A percentile compares a stretch with the other conserved stretches of the same genome.
Conservation (phyloP, 805 yeast species). For the Teunomyces gatunensis region DNA sequence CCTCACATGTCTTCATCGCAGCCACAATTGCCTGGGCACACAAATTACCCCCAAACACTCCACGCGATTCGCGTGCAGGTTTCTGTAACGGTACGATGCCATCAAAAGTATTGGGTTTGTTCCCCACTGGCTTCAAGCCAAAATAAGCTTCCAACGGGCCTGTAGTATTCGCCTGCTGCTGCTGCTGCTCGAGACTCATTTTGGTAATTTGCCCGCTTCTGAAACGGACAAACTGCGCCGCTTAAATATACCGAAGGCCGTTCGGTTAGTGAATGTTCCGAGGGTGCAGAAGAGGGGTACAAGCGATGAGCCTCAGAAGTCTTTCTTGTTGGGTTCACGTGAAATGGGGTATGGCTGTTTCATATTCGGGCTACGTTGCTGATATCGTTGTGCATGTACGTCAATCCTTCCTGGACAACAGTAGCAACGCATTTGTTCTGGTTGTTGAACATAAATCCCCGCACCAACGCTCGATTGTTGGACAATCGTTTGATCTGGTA, state of each 20-base stretch:
- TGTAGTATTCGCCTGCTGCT: too few species aligned
- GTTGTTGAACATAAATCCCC: constrained; percentile 35
- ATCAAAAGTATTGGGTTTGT: constrained; percentile 6
- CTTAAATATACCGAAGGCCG: neutral
- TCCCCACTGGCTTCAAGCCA: constrained; percentile 12
- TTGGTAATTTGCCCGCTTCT: too few species aligned
- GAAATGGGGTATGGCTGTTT: neutral
- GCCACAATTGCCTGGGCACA: constrained; percentile 35
- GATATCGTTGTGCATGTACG: constrained; percentile 19
- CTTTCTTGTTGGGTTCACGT: neutral
- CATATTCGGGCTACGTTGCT: neutral
- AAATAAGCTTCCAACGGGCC: constrained; percentile 8
- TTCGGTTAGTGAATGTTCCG: neutral
- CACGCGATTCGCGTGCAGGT: constrained; percentile 23
- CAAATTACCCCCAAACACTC: constrained; percentile 43
- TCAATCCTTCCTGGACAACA: constrained; percentile 41
- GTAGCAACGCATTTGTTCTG: constrained; percentile 36
- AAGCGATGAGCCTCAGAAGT: neutral
- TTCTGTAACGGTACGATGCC: constrained; percentile 18
- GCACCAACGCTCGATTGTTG: constrained; percentile 35
- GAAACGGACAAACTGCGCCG: constrained; percentile 4
- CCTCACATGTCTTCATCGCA: constrained; percentile 26
- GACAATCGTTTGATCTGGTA: constrained; percentile 35
- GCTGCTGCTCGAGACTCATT: too few species aligned
- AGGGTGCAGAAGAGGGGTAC: neutral